Evolutionary conservation across 495 filamentous ascomycete genomes (phyloP), one percentile per base, ranked within the genome.

Genomic region (Trichodelitschia bisporula): DNA sequence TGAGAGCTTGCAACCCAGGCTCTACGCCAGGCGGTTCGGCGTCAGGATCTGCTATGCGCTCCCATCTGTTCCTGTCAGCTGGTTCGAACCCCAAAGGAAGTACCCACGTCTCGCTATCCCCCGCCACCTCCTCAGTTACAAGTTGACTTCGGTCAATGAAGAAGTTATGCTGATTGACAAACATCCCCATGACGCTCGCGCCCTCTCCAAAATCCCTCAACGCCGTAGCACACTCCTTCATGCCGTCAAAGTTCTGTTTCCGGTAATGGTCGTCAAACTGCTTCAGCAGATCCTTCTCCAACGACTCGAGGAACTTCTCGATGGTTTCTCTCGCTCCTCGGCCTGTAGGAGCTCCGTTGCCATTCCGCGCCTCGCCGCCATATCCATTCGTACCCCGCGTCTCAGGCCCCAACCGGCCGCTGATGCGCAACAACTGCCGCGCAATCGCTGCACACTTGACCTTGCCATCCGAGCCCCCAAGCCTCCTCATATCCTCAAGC

Each of bases 141-240:
- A 92, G 55, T 41, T 89, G 77, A 44, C 73, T 78, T 11, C 77
- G 59, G 40, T 93, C 82, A 41, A 99, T 93, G 54, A 99, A 99
- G 53, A 95, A 95, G 44, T 91, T 74, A 54, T 95, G 89, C 51
- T 99, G 89, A 50, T 99, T 99, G 40, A 99, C 84, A 45, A 92
- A 99, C 28, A 82, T 59, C 18, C 74, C 82, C 43, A 93, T 83
- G 28, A 92, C 86, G 51, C 79, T 92, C 28, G 76, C 66, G 19
- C 89, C 89, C 18, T 79, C 77, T 52, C 80, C 90, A 61, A 99
- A 99, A 56, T 93, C 86, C 45, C 84, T 62, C 37, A 99, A 59
- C 20, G 91, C 86, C 34, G 74, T 78, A 14, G 89, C 83, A 45
- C 89, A 95, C 26, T 56, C 54, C 29, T 44, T 40, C 89, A 99